A percentile compares a stretch with the other conserved stretches of the same genome.
phyloP scores from a whole-genome alignment of 192 early-diverging fungal species.

The Rhizophagus prolifer region DNA sequence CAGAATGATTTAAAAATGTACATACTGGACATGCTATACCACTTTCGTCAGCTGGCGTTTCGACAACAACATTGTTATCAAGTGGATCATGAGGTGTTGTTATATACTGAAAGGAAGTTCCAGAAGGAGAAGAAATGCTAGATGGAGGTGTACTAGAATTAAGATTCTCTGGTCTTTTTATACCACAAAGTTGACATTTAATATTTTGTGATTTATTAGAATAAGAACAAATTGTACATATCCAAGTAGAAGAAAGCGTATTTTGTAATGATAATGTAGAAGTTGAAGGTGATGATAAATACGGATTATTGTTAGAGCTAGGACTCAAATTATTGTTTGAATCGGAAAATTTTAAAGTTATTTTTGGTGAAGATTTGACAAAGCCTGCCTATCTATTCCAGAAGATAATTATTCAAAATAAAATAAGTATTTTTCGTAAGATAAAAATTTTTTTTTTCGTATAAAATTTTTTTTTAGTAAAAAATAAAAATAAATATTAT shows the following conservation, averaged over 20 bases:
- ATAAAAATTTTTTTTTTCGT: not conserved
- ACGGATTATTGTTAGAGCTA: conserved; percentile 1
- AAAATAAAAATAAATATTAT: not conserved
- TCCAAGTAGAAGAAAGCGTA: conserved; percentile 41
- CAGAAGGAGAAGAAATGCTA: not conserved
- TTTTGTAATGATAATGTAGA: conserved; percentile 20
- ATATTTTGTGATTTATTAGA: conserved; percentile 37
- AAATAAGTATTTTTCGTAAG: not conserved
- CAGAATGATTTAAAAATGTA: conserved; percentile 87
- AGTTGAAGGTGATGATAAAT: conserved; percentile 23
- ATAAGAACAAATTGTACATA: conserved; percentile 55
- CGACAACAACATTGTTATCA: not conserved
- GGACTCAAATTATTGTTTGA: conserved; percentile 13
- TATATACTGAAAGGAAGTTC: not conserved
- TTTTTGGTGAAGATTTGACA: conserved; percentile 62
- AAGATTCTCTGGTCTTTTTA: conserved; percentile 34
- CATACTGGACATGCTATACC: conserved; percentile 68
- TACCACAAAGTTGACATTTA: conserved; percentile 63
- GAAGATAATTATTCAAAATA: not conserved
- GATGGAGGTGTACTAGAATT: not conserved
- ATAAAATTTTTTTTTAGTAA: not conserved
- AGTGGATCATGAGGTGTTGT: not conserved
- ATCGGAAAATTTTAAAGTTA: conserved; percentile 38
- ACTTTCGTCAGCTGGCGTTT: not conserved
- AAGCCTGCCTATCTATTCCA: conserved; percentile 35